Base-by-base conservation (phyloP, 2,329 filamentous ascomycete species). In the Ascomycota sp. region DNA sequence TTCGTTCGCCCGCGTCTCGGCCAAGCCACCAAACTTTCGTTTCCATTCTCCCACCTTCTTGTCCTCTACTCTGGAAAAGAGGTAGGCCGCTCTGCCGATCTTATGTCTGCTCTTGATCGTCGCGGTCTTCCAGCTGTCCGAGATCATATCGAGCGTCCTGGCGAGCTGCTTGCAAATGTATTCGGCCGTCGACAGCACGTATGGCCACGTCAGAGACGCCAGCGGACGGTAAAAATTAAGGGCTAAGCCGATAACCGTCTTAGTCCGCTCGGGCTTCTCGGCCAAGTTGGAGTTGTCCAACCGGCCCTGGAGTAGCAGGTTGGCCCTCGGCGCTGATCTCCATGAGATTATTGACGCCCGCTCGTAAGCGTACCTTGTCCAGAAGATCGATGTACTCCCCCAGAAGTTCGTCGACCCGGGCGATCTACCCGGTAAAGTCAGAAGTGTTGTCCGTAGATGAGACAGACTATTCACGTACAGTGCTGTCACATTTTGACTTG, bases 1-100 rank as follows among this genome's bases (percentile, higher is more conserved):
- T 48, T 64, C 64, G 2, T 57, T 59, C 4, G 59, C 60, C 7
- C 35, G 32, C 20, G 36, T 25, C 50, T 64, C 64, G 4, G 57
- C 60, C 3, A 57, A 59, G n/a, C 62, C 61, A 37, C 80, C 71
- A 40, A 75, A 93, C 40, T 68, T 65, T 37, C 76, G 69, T 34
- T 76, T 72, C 83, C 83, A 93, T 48, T 86, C 77, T 30, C 76
- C 69, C 28, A 78, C 72, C 59, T 85, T 86, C 51, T 79, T 74
- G 8, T 75, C 63, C 38, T 83, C 78, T 44, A 93, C 93, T 31
- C 66, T 68, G n/a, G 69, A 69, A 55, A 93, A 93, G 21, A 93
- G 62, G 25, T 82, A 75, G 38, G 70, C 67, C 1, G 83, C 71
- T 46, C 76, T 75, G 40, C 81, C 80, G 38, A 94, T 76, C 47